Conservation (phyloP, 768 basidiomycete species). For the Leccinum barrowsii region DNA sequence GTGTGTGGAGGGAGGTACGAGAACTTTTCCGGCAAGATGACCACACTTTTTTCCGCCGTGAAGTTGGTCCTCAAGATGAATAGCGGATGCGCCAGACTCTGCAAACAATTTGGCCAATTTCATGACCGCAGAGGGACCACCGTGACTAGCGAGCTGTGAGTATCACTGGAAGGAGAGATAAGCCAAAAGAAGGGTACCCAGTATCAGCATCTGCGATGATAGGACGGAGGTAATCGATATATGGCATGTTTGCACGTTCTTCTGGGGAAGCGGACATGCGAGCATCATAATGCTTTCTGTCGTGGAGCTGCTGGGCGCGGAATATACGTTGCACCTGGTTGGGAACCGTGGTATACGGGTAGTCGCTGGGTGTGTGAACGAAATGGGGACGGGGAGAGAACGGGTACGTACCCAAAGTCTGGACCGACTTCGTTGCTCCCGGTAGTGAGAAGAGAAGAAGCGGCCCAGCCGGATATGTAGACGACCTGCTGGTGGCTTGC, state of each 20-base stretch:
- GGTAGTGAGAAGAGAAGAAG: constrained; percentile 82
- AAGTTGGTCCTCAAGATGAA: constrained; percentile 92
- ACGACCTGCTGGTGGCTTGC: constrained; percentile 80
- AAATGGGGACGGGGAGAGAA: background rate
- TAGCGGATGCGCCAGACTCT: constrained; percentile 88
- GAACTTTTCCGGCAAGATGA: constrained; percentile 87
- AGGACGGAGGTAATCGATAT: constrained; percentile 84
- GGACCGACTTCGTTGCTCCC: constrained; percentile 91
- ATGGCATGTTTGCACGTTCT: constrained; percentile 65
- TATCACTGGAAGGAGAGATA: background rate
- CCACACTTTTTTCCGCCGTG: constrained; percentile 97
- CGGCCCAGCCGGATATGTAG: constrained; percentile 93
- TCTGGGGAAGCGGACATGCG: constrained; percentile 63
- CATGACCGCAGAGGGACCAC: constrained; percentile 91
- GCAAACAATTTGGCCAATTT: constrained; percentile 92
- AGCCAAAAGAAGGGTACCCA: constrained; percentile 49
- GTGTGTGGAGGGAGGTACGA: constrained; percentile 88
- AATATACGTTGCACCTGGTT: constrained; percentile 92
- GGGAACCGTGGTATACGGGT: constrained; percentile 94
- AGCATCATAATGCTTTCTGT: constrained; percentile 90
- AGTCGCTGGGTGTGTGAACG: constrained; percentile 54
- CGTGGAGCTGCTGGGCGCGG: constrained; percentile 89
- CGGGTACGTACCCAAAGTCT: constrained; percentile 64
- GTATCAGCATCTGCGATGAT: constrained; percentile 96
- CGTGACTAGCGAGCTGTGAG: constrained; percentile 55